Evolutionary conservation across 1,284 basidiomycete genomes (phyloP).

Genomic region (Puccinia sorghi): DNA sequence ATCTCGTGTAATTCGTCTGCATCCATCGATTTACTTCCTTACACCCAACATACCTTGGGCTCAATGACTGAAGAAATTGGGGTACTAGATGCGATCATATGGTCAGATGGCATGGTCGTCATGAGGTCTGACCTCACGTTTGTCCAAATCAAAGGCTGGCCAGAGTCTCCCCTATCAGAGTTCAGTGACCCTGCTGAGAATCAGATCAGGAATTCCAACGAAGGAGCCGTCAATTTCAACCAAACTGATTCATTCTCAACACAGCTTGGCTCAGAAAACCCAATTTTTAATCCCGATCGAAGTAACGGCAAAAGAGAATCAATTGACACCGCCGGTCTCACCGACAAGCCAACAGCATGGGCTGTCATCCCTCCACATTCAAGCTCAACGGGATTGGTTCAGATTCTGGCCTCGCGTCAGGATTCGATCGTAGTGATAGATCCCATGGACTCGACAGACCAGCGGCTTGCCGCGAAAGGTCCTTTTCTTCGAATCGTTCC

Average conservation of each 20-base stretch:
- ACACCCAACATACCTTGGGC: slow-evolving; percentile 80
- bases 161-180: slow-evolving; percentile 26
- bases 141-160: slow-evolving; percentile 64
- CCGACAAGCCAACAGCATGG: slow-evolving; percentile 36
- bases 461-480: slow-evolving; percentile 72
- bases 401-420: slow-evolving; percentile 9
- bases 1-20: slow-evolving; percentile 59
- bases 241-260: neutral
- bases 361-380: slow-evolving; percentile 38
- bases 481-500: slow-evolving; percentile 84
- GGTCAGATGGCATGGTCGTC: slow-evolving; percentile 82
- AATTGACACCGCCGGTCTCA: slow-evolving; percentile 33
- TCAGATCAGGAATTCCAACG: neutral
- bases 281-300: slow-evolving; percentile 22
- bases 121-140: slow-evolving; percentile 74
- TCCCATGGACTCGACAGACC: slow-evolving; percentile 23
- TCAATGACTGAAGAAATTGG: slow-evolving; percentile 77
- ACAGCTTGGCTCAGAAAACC: neutral
- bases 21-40: slow-evolving; percentile 66
- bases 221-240: slow-evolving; percentile 1
- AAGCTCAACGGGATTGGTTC: slow-evolving; percentile 21
- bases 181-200: slow-evolving; percentile 2
- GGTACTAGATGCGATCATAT: slow-evolving; percentile 78
- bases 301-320: slow-evolving; percentile 50
- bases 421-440: neutral